Evolutionary conservation across 495 filamentous ascomycete genomes (phyloP).

Genomic region (Daldinia concentrica): DNA sequence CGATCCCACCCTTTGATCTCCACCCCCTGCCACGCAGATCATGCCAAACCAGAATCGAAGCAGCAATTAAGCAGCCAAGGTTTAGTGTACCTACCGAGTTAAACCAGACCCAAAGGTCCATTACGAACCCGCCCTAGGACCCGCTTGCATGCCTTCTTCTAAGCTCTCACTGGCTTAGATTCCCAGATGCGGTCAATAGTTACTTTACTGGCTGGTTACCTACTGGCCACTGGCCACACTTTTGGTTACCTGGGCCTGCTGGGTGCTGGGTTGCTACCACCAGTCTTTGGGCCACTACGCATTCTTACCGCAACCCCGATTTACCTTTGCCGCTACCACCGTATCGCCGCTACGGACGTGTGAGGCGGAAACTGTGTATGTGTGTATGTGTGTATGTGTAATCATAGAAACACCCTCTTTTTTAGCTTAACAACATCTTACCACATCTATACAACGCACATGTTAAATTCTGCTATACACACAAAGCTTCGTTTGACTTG

Average conservation of each 20-base stretch:
- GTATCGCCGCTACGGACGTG: slow-evolving; percentile 36
- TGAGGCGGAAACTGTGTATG: slow-evolving; percentile 35
- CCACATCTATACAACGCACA: slow-evolving; percentile 20
- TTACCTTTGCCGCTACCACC: slow-evolving; percentile 35
- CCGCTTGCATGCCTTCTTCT: slow-evolving; percentile 14
- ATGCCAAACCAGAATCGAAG: slow-evolving; percentile 29
- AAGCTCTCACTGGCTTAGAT: slow-evolving; percentile 7
- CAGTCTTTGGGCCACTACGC: slow-evolving; percentile 2
- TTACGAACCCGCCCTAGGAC: slow-evolving; percentile 2
- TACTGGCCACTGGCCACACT: too few species aligned
- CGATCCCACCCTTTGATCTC: slow-evolving; percentile 34
- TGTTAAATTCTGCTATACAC: background rate
- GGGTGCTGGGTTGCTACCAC: background rate
- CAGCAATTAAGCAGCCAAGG: background rate
- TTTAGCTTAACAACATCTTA: slow-evolving; percentile 29
- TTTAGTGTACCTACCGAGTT: background rate
- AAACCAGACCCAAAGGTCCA: too few species aligned
- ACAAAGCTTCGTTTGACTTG: background rate
- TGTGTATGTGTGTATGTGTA: slow-evolving; percentile 24
- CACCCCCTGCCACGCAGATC: slow-evolving; percentile 36
- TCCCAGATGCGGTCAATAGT: slow-evolving; percentile 15
- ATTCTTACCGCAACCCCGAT: slow-evolving; percentile 37
- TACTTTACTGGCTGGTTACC: slow-evolving; percentile 14
- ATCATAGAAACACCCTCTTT: slow-evolving; percentile 37
- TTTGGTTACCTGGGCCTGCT: too few species aligned